Evolutionary conservation across 441 rosid genomes (phyloP).

Genomic region (Flueggea neowawraea): DNA sequence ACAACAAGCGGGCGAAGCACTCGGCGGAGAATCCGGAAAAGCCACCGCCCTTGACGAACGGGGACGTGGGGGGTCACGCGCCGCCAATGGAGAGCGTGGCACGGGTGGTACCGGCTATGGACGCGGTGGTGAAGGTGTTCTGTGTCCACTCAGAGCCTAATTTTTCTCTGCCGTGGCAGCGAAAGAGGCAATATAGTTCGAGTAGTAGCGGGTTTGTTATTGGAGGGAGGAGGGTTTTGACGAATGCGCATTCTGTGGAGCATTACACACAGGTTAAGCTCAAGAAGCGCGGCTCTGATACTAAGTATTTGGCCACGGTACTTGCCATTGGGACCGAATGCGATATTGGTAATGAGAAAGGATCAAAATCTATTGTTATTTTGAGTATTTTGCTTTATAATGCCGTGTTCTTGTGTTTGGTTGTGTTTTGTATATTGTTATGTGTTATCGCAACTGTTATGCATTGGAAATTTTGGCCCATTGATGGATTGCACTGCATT

Average conservation of each 20-base stretch:
- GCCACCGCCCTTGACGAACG: conserved; percentile 16
- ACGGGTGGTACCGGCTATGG: conserved; percentile 74
- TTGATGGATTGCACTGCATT: too few species aligned
- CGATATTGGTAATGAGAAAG: conserved; percentile 57
- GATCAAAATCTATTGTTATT: too few species aligned
- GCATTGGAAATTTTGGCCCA: too few species aligned
- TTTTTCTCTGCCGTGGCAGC: conserved; percentile 90
- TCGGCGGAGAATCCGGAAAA: conserved; percentile 23
- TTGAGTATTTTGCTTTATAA: too few species aligned
- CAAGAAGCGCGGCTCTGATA: conserved; percentile 87
- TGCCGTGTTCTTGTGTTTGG: too few species aligned
- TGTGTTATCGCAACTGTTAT: too few species aligned
- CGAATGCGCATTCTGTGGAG: conserved; percentile 93
- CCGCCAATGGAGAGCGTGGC: conserved; percentile 8
- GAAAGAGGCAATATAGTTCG: conserved; percentile 85
- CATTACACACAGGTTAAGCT: conserved; percentile 88
- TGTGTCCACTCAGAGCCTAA: conserved; percentile 95
- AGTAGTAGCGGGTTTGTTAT: conserved; percentile 85
- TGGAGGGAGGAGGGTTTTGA: conserved; percentile 70
- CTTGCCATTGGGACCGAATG: conserved; percentile 91
- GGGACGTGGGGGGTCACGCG: conserved; percentile 7
- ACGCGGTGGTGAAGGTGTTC: conserved; percentile 86
- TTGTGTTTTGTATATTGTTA: too few species aligned
- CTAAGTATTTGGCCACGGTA: conserved; percentile 81
- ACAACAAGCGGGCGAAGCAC: conserved; percentile 14